Evolutionary conservation across 164 flowering plant genomes (phyloP).

Genomic region (Liquidambar formosana): DNA sequence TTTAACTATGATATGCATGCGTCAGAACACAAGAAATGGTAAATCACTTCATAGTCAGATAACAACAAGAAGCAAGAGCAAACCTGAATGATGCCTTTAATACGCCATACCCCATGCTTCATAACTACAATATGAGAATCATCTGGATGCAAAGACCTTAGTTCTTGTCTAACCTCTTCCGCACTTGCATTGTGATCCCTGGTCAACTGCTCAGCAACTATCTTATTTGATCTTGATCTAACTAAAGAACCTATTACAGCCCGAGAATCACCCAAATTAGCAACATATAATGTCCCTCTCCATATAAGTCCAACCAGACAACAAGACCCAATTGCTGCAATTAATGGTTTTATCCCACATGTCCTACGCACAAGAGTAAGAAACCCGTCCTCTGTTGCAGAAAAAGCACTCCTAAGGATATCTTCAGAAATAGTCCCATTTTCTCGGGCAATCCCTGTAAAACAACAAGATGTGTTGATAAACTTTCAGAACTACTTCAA

Average conservation of each 20-base stretch:
- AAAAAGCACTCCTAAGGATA: constrained; percentile 56
- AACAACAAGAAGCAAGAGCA: background rate
- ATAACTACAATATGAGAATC: constrained; percentile 62
- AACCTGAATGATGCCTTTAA: constrained; percentile 91
- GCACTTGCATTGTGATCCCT: constrained; percentile 69
- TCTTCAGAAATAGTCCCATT: constrained; percentile 58
- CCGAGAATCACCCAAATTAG: constrained; percentile 81
- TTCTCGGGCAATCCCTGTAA: constrained; percentile 58
- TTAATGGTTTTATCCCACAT: constrained; percentile 41
- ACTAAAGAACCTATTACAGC: constrained; percentile 64
- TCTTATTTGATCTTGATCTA: constrained; percentile 41
- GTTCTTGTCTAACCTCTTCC: constrained; percentile 75
- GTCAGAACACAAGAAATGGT: no score
- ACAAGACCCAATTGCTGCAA: constrained; percentile 78
- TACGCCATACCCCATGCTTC: constrained; percentile 74
- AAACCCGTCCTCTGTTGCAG: constrained; percentile 77
- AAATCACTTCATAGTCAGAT: background rate
- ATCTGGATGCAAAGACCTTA: constrained; percentile 64
- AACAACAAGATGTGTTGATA: background rate
- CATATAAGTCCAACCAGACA: constrained; percentile 79
- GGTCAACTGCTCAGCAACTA: constrained; percentile 66
- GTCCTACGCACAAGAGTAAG: constrained; percentile 50
- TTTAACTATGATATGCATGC: background rate
- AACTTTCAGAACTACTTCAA: background rate
- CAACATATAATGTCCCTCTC: constrained; percentile 58